A percentile compares a stretch with the other conserved stretches of the same genome.
phyloP scores from a whole-genome alignment of 148 eudicot genomes.

The Vaccinium darrowii region DNA sequence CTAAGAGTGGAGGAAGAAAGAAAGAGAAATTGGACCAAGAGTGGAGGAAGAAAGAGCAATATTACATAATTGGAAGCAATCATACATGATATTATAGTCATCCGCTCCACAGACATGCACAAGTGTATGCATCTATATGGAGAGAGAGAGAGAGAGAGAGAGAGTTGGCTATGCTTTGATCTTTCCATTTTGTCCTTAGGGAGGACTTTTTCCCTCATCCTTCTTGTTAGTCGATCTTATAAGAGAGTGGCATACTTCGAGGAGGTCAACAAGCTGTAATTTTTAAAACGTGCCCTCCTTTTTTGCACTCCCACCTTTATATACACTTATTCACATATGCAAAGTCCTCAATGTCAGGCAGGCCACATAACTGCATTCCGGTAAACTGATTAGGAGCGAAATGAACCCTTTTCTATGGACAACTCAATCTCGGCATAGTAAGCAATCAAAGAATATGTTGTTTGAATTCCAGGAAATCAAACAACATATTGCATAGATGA shows the following conservation, averaged over 20 bases:
- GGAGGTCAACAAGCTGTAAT: too few relatives aligned
- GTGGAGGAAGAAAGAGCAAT: neutral
- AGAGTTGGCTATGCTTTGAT: neutral
- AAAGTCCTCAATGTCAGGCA: conserved; percentile 87
- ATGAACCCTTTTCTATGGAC: neutral
- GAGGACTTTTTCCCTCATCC: too few relatives aligned
- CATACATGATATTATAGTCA: neutral
- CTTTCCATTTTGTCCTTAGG: too few relatives aligned
- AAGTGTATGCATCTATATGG: neutral
- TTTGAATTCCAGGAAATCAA: too few relatives aligned
- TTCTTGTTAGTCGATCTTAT: too few relatives aligned
- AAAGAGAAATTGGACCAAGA: neutral
- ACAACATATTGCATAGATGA: too few relatives aligned
- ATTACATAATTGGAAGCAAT: neutral
- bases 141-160: conserved; percentile 7
- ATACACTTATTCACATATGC: conserved; percentile 19
- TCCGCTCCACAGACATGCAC: neutral
- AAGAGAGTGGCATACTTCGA: too few relatives aligned
- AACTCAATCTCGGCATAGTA: neutral
- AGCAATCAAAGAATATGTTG: neutral
- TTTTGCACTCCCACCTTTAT: too few relatives aligned
- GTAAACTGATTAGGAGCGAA: neutral
- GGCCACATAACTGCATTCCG: conserved; percentile 33
- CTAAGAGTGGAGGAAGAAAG: too few relatives aligned
- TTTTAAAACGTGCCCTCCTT: too few relatives aligned